These are phyloP conservation scores for Magnusiomyces sp. DNA, from an alignment of 1,139 yeast genomes.

Conservation along the genomic window DNA sequence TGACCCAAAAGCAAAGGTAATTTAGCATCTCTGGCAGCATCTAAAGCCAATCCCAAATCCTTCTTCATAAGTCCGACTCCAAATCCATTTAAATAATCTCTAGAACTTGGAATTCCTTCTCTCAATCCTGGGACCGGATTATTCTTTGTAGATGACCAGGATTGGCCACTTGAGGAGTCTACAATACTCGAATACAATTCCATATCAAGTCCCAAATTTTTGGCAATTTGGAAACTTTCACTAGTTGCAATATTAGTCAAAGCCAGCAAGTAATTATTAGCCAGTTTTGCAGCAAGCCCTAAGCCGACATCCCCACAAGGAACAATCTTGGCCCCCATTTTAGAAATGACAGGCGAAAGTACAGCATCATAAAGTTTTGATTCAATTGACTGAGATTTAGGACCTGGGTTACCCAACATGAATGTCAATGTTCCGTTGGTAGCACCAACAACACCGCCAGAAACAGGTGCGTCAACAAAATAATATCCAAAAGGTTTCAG, in stretches of 20 bases:
- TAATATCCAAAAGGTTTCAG: conserved; percentile 26
- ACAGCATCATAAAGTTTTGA: conserved; percentile 4
- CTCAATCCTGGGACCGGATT: conserved; percentile 51
- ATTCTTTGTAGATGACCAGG: conserved; percentile 55
- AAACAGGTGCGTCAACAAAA: conserved; percentile 51
- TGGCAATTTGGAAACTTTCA: conserved; percentile 54
- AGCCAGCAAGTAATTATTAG: conserved; percentile 52
- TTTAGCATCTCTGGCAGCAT: conserved; percentile 35
- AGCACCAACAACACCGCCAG: conserved; percentile 58
- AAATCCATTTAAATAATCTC: conserved; percentile 46
- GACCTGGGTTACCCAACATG: conserved; percentile 42
- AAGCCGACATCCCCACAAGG: conserved; percentile 51
- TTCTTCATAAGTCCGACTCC: conserved; percentile 48
- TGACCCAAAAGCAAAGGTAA: conserved; percentile 25
- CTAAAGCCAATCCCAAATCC: conserved; percentile 49
- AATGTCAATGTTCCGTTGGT: conserved; percentile 48
- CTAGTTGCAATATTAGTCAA: conserved; percentile 53
- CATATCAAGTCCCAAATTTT: conserved; percentile 44
- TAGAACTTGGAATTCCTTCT: conserved; percentile 41
- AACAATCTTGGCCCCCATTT: conserved; percentile 48
- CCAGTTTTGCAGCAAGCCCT: conserved; percentile 52
- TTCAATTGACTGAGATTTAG: conserved; percentile 17
- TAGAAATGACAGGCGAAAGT: conserved; percentile 29
- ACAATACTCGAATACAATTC: conserved; percentile 45
- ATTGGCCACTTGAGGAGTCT: conserved; percentile 50